Conservation (phyloP, 2,329 filamentous ascomycete genomes). For the Aureobasidium sp. region DNA sequence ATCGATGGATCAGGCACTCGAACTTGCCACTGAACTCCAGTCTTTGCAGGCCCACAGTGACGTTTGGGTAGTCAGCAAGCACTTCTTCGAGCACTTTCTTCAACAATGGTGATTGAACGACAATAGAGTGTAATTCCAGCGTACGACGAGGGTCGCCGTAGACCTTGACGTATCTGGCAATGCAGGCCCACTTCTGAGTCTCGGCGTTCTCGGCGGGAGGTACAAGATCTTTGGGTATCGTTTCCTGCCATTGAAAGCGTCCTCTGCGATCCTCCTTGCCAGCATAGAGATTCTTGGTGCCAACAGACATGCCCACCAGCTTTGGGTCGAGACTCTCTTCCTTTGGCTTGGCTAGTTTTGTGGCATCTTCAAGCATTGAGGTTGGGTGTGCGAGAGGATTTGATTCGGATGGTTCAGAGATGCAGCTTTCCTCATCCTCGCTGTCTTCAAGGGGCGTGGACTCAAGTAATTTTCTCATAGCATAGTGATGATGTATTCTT, state of each 20-base stretch:
- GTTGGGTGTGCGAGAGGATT: background rate
- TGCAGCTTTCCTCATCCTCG: background rate
- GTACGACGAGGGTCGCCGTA: constrained; percentile 50
- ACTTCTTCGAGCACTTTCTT: constrained; percentile 51
- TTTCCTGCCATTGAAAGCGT: constrained; percentile 48
- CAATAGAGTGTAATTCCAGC: constrained; percentile 54
- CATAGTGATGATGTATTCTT: background rate
- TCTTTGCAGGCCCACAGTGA: constrained; percentile 53
- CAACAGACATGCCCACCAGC: constrained; percentile 33
- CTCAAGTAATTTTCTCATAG: background rate
- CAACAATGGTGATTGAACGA: constrained; percentile 56
- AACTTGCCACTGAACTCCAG: constrained; percentile 57
- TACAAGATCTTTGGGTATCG: constrained; percentile 48
- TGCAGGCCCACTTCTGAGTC: constrained; percentile 54
- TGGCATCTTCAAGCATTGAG: background rate
- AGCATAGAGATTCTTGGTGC: constrained; percentile 43
- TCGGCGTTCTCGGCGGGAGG: constrained; percentile 55
- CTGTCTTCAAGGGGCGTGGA: background rate
- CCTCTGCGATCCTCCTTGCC: constrained; percentile 47
- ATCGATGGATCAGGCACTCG: constrained; percentile 59
- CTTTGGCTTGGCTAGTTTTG: background rate
- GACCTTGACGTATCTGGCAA: constrained; percentile 51
- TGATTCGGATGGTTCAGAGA: background rate
- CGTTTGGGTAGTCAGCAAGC: constrained; percentile 52
- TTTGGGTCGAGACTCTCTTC: constrained; percentile 15